A percentile compares a stretch with the other conserved stretches of the same genome.
These are phyloP conservation scores for Ceratobasidium sp. DNA, from an alignment of 1,284 basidiomycete species.

Conservation along the genomic window DNA sequence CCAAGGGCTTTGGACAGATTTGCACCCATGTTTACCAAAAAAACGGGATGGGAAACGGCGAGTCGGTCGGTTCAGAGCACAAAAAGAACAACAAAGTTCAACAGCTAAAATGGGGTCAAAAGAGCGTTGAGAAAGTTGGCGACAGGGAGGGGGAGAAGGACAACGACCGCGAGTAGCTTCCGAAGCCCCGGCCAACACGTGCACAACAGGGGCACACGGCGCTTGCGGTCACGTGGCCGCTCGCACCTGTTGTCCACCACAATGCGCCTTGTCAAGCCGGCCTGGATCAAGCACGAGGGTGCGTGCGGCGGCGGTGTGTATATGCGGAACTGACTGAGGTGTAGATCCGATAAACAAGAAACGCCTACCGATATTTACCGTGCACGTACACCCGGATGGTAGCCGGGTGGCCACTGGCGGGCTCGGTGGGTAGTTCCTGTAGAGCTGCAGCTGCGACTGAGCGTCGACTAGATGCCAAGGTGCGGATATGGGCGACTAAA, in stretches of 20 bases:
- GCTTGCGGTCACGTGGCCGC: constrained; percentile 18
- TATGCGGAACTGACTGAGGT: background rate
- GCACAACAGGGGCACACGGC: constrained; percentile 21
- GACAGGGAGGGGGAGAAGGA: constrained; percentile 3
- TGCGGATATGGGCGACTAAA: constrained; percentile 96
- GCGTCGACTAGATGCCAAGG: constrained; percentile 76
- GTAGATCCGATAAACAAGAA: constrained; percentile 61
- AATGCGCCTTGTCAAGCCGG: constrained; percentile 81
- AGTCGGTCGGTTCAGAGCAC: background rate
- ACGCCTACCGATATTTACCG: constrained; percentile 88
- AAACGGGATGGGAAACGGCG: background rate
- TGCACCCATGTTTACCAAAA: constrained; percentile 56
- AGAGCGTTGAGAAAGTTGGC: constrained; percentile 41
- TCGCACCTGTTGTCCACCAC: constrained; percentile 23
- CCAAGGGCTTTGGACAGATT: constrained; percentile 57
- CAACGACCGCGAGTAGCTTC: constrained; percentile 5
- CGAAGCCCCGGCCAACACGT: constrained; percentile 25
- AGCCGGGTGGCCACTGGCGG: constrained; percentile 96
- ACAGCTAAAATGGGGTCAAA: constrained; percentile 1
- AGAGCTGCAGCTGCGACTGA: background rate
- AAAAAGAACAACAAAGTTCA: background rate
- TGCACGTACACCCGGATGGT: constrained; percentile 95
- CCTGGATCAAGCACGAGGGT: constrained; percentile 77
- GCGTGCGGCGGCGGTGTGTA: constrained; percentile 18
- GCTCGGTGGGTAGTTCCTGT: constrained; percentile 58